Evolutionary conservation across 768 basidiomycete species (phyloP).

Genomic region (Trametes punicea): DNA sequence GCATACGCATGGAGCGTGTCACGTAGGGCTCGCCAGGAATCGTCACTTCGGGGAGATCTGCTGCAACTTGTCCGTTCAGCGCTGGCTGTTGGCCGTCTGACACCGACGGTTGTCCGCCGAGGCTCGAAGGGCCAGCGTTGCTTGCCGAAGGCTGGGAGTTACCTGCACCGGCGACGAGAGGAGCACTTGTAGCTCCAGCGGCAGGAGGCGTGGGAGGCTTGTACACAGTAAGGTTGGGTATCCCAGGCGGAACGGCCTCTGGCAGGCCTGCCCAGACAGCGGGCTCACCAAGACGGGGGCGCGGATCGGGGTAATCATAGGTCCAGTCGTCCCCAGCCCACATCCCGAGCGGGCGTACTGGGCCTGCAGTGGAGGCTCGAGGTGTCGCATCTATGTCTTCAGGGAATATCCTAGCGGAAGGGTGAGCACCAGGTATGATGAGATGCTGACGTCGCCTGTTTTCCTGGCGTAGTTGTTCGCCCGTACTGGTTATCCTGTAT

Average conservation of each 20-base stretch:
- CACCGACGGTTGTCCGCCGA: not conserved
- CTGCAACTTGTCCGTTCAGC: not conserved
- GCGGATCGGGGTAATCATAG: not conserved
- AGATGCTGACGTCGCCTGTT: slow-evolving; percentile 6
- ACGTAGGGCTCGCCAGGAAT: not conserved
- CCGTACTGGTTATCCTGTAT: not conserved
- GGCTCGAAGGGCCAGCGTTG: not conserved
- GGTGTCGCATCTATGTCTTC: slow-evolving; percentile 7
- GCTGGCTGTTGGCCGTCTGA: not conserved
- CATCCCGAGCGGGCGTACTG: not conserved
- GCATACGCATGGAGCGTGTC: slow-evolving; percentile 3
- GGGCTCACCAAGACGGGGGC: not conserved
- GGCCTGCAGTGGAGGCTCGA: not conserved
- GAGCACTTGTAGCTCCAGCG: not conserved
- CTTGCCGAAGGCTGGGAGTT: not conserved
- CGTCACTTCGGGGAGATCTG: not conserved
- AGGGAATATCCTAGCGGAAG: slow-evolving; percentile 11
- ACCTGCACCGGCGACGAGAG: not conserved
- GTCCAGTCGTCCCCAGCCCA: slow-evolving; percentile 8
- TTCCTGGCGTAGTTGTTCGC: slow-evolving; percentile 6
- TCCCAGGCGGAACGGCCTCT: not conserved
- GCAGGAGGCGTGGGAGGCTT: not conserved
- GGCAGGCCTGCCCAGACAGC: not conserved
- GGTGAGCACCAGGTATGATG: slow-evolving; percentile 20
- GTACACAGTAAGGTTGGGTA: not conserved